Base-by-base conservation (phyloP, 345 rosid genomes). In the Rhizophora mangle region DNA sequence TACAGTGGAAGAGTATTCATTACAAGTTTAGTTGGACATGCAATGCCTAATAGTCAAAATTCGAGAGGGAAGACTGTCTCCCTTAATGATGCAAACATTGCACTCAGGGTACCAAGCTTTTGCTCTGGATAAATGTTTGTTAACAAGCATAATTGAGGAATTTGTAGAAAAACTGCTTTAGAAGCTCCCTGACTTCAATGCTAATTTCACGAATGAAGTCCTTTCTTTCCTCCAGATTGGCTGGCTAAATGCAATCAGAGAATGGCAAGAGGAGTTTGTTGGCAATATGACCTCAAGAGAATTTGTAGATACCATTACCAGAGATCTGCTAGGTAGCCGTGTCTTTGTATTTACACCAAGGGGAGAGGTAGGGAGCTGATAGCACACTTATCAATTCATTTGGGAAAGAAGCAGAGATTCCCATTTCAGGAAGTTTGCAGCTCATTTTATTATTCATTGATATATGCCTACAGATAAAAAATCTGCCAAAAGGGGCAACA, bases 201-300 rank as follows among this genome's bases (percentile, higher is more conserved):
- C 64, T 78, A 78, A 62, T 66, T 71, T 65, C 71, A 70, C 61
- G 56, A 53, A 55, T 64, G 55, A 51, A 69, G 71, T 69, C 34
- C 51, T 70, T 60, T 65, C 59, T 69, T 60, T 76, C 64, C 65
- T 72, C 21, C 73, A 77, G 80, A 68, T 77, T 77, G 88, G 99
- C 66, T 95, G 99, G 99, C 92, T 95, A 53, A 95, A 92, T 75
- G 99, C 97, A 64, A 95, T 91, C 68, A 91, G 99, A 73, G 97
- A 95, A 81, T 95, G 99, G 99, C 99, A 95, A 87, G 96, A 95
- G 70, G 97, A 95, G 83, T 95, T 95, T 66, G 99, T 95, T 60
- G 99, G 99, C 79, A 95, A 92, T 82, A 95, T 95, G 99, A 91
- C 86, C 85, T 95, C 99, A 55, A 90, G 99, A 72, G 99, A 95